Evolutionary conservation across 2,329 filamentous ascomycete genomes (phyloP).

Genomic region (Colletotrichum endophyticum): DNA sequence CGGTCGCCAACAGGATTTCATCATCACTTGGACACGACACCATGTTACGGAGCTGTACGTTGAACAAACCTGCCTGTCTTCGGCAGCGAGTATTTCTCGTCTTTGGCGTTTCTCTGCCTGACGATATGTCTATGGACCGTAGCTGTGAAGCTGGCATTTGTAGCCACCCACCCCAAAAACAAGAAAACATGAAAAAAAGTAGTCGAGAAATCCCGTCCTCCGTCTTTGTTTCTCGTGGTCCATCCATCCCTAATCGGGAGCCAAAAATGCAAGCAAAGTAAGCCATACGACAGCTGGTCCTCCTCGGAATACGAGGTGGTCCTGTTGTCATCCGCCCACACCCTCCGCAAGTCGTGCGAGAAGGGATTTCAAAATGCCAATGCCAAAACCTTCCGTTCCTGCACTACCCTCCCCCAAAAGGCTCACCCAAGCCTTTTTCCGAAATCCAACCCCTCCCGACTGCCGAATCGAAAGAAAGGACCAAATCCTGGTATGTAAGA

Average conservation of each 20-base stretch:
- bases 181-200: background rate
- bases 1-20: background rate
- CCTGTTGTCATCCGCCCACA: background rate
- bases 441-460: background rate
- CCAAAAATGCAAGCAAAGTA: background rate
- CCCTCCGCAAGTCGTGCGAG: background rate
- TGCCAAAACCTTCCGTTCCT: background rate
- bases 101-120: background rate
- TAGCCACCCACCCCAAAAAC: background rate
- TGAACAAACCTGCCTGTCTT: background rate
- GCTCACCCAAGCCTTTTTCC: background rate
- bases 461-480: background rate
- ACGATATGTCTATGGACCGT: background rate
- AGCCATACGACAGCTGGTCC: background rate
- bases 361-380: background rate
- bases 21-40: background rate
- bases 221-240: background rate
- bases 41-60: background rate
- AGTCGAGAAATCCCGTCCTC: background rate
- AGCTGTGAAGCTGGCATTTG: conserved; percentile 3
- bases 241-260: background rate
- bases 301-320: background rate
- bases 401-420: background rate
- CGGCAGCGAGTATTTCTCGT: background rate
- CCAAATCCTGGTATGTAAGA: background rate